Evolutionary conservation across 78 protist species (phyloP), one percentile per base, ranked within the genome.

Genomic region (Dictyostelium capitatum): DNA sequence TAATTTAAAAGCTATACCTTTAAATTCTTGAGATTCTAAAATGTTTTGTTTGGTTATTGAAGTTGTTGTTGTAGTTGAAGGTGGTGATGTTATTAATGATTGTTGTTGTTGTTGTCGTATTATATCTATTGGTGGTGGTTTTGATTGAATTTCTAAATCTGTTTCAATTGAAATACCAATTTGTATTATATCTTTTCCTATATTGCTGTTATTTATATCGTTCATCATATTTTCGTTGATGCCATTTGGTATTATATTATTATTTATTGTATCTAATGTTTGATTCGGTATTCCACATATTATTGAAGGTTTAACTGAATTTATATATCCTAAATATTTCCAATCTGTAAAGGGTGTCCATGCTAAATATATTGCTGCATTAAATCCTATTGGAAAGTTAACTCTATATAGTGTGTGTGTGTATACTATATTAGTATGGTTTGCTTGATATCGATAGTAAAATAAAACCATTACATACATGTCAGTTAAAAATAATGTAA

Each of bases 151-250:
- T 37, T 87, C 93, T 48, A 32, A 47, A 12, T 87, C 93, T 28
- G 79, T 87, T 50, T 87, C 93, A 15, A 87, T 77, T 17, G 83
- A 77, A 15, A 87, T 87, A 17, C 83, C 93, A 50, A 87, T 70
- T 53, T 87, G 93, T 50, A 80, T 82, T 43, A 37, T 15, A 19
- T 64, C 19, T 37, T 53, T 83, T 1, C 32, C 14, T 54, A 30
- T 46, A 23, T 54, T 70, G 11, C 51, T 30, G 19, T 23, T 62
- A 23, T 62, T 62, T n/a, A 23, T 62, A 12, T 50, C 17, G 10
- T 30, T 73, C 17, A 15, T 43, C 17, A 17, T 72, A 41, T 72
- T 72, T 2, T 37, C 43, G 43, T 41, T 72, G 46, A 2, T 23
- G 37, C n/a, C n/a, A n/a, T n/a, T 37, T 37, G 43, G 43, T 37